Base-by-base conservation (phyloP, 2,329 filamentous ascomycete species). In the Trichoderma sp. region DNA sequence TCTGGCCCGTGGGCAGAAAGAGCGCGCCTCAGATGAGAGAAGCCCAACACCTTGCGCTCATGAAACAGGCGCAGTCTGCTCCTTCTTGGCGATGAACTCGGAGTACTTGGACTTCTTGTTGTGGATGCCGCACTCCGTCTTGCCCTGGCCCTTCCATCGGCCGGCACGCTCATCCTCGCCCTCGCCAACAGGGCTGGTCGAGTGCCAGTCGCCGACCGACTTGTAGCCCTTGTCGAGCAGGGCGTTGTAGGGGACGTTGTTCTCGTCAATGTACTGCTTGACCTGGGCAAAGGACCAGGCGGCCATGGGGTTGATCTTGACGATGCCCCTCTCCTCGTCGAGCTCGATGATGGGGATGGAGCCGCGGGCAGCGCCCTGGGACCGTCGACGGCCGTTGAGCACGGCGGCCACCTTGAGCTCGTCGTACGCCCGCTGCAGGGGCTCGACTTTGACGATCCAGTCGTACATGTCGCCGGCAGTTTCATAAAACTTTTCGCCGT, bases 101-200 rank as follows among this genome's bases (percentile, higher is more conserved):
- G 93, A 91, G 74, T 98, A 99, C 71, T 93, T 89, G 66, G 92
- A 96, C 78, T 93, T 90, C 79, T 95, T 96, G 84, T 98, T 98
- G 86, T 99, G 95, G 75, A 99, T 98, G 55, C 95, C 95, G 78
- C 95, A 99, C 82, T 99, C 95, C 17, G 93, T 96, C 89, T 99
- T 99, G 73, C 85, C 81, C 78, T 93, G 90, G 68, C 95, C 95
- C 85, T 97, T 97, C 95, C 95, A 99, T 71, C 95, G 89, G 66
- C 95, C 95, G 9, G 95, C 90, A 59, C 95, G 90, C 86, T 99
- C 95, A 73, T 98, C 95, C 80, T 99, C 95, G 69, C 91, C 91
- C 66, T 94, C 92, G 68, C 84, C 88, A 67, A 98, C 93, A 14
- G 95, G 93, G 71, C 88, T 90, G 4, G 95, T 99, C 58, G 93